Conservation (phyloP, 2,329 filamentous ascomycete species). For the Penicillium sp. region DNA sequence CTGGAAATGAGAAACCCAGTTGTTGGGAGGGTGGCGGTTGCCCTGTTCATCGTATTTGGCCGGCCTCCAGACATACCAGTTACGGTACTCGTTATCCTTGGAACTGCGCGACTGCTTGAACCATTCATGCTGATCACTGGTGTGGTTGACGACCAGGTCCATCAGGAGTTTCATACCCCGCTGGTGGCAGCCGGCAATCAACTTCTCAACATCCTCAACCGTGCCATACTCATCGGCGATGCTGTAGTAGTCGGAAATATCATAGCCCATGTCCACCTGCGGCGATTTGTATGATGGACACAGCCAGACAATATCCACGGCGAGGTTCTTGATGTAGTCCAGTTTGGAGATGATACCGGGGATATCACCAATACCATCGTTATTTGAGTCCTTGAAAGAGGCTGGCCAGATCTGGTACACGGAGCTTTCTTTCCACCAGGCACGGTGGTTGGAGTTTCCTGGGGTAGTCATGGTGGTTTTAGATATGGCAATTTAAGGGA, state of each 20-base stretch:
- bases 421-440: constrained; percentile 59
- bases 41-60: constrained; percentile 56
- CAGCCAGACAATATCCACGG: constrained; percentile 61
- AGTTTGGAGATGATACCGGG: constrained; percentile 63
- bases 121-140: constrained; percentile 68
- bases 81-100: constrained; percentile 60
- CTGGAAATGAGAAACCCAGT: constrained; percentile 59
- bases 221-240: constrained; percentile 66
- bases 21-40: constrained; percentile 67
- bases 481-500: not conserved
- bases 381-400: constrained; percentile 53
- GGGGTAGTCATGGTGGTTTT: constrained; percentile 14
- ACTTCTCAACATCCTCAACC: constrained; percentile 60
- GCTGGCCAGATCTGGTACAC: constrained; percentile 62
- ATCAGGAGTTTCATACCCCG: constrained; percentile 69
- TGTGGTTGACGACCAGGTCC: constrained; percentile 77
- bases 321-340: constrained; percentile 62
- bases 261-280: constrained; percentile 55
- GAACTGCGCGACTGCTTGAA: constrained; percentile 65
- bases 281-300: constrained; percentile 52
- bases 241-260: constrained; percentile 60
- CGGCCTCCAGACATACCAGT: constrained; percentile 64
- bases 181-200: constrained; percentile 59
- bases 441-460: constrained; percentile 24
- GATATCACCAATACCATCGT: constrained; percentile 62